Base-by-base conservation (phyloP, 129 eudicot species). In the Flaveria ramosissima region DNA sequence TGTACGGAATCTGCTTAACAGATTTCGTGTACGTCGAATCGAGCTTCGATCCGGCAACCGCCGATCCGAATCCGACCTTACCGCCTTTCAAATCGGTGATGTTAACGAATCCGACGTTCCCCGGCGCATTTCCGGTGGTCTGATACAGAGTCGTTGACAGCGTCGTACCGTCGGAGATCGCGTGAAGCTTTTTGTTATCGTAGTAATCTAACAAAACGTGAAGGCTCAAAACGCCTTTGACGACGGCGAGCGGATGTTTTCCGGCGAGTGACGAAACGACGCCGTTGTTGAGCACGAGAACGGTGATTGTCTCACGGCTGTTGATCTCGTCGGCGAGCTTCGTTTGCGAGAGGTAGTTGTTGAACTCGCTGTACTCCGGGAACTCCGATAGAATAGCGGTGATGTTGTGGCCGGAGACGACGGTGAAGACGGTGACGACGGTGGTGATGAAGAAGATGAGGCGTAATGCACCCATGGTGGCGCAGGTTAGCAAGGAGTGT, bases 21-120 rank as follows among this genome's bases (percentile, higher is more conserved):
- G 88, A 77, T 57, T 90, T 93, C 10, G 88, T 71, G 68, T 88
- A 93, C 0, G 88, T 62, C n/a, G 96, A 86, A 48, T 85, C 95
- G 10, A 90, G 87, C 21, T 78, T 76, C 12, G 95, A 85, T 4
- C 90, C 92, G 7, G 98, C 61, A 15, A 63, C 80, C 8, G 81
- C 98, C 15, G 96, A 90, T 1, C 98, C 98, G 83, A 93, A 93
- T 6, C 88, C 96, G 71, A 93, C 98, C 43, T 84, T 87, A 7
- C 96, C 98, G 3, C 98, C 98, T 55, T 80, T 86, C 20, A 88
- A 73, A 71, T 93, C 95, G 0, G 98, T 93, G 2, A 93, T 93
- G 73, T 93, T 93, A 30, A 90, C 95, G 42, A 80, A 83, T 1
- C 98, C 96, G 11, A 79, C 72, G 4, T 81, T 78, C 1, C 90